These are phyloP conservation scores for Colletotrichum chlorophyti DNA, from an alignment of 2,329 filamentous ascomycete species.

Conservation along the genomic window DNA sequence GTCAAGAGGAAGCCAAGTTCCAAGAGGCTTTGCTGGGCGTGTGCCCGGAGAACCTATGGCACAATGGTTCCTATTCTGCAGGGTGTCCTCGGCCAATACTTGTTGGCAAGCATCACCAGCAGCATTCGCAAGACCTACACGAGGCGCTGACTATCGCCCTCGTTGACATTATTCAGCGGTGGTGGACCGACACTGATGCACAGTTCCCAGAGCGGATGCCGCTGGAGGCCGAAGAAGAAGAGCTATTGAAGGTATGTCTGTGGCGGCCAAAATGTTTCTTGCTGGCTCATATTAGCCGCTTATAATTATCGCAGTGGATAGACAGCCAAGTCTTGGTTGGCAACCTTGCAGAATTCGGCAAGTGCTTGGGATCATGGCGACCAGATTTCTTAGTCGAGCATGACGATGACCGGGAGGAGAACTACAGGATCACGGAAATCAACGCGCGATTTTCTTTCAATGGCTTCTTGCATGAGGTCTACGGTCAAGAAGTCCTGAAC, in stretches of 20 bases:
- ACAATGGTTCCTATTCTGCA: slow-evolving; percentile 33
- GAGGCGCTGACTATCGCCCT: slow-evolving; percentile 40
- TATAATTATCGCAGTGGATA: slow-evolving; percentile 38
- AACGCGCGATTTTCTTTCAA: slow-evolving; percentile 50
- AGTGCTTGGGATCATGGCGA: slow-evolving; percentile 42
- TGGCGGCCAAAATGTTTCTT: neutral
- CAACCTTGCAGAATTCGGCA: slow-evolving; percentile 31
- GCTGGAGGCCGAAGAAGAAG: slow-evolving; percentile 38
- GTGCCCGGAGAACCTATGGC: slow-evolving; percentile 39
- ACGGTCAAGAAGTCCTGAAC: slow-evolving; percentile 39
- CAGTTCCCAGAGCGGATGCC: slow-evolving; percentile 42
- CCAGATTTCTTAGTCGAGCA: slow-evolving; percentile 48
- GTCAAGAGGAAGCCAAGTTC: neutral
- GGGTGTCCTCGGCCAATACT: slow-evolving; percentile 43
- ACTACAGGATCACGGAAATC: slow-evolving; percentile 46
- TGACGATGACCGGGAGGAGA: slow-evolving; percentile 28
- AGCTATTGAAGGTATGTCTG: slow-evolving; percentile 35
- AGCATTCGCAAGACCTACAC: slow-evolving; percentile 38
- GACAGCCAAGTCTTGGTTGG: slow-evolving; percentile 35
- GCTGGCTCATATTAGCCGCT: neutral
- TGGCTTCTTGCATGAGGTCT: slow-evolving; percentile 38
- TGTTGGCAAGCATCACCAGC: slow-evolving; percentile 36
- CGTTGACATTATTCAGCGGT: slow-evolving; percentile 44
- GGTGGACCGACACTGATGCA: slow-evolving; percentile 44
- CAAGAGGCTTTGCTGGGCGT: slow-evolving; percentile 29